Percentiles rank a stretch among this genome's conserved stretches.
These are phyloP conservation scores for Austroboletus niveus DNA, from an alignment of 1,284 basidiomycete genomes.

Conservation along the genomic window DNA sequence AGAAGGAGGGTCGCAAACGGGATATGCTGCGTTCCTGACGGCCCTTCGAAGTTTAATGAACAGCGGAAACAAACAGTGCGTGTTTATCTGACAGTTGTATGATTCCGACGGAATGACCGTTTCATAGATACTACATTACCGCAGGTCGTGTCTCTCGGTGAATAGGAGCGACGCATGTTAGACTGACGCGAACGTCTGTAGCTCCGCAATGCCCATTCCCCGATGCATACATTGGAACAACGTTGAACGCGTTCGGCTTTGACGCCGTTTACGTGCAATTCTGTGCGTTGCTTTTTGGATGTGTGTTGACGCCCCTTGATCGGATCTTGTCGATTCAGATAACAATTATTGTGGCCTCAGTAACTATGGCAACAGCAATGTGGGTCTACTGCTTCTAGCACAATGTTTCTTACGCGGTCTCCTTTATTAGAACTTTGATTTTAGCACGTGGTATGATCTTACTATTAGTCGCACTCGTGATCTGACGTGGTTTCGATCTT, in stretches of 20 bases:
- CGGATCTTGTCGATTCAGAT: constrained; percentile 25
- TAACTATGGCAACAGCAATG: constrained; percentile 42
- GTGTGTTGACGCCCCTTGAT: not conserved
- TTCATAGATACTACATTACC: constrained; percentile 54
- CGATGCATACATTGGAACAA: constrained; percentile 53
- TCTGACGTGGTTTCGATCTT: not conserved
- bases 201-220: constrained; percentile 71
- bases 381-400: constrained; percentile 21
- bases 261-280: constrained; percentile 67
- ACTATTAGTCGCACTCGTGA: too few relatives aligned
- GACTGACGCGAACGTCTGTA: constrained; percentile 1
- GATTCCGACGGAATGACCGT: not conserved
- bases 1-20: constrained; percentile 54
- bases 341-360: constrained; percentile 60
- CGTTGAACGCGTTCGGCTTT: constrained; percentile 54
- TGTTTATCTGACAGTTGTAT: not conserved
- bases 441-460: constrained; percentile 42
- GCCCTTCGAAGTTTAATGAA: constrained; percentile 46
- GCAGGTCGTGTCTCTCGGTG: constrained; percentile 32
- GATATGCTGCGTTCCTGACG: constrained; percentile 55
- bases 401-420: not conserved
- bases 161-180: not conserved
- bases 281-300: constrained; percentile 33
- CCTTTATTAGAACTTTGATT: constrained; percentile 46
- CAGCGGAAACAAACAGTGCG: constrained; percentile 51